Evolutionary conservation across 495 filamentous ascomycete genomes (phyloP), one percentile per base, ranked within the genome.

Genomic region (Tuber aestivum): DNA sequence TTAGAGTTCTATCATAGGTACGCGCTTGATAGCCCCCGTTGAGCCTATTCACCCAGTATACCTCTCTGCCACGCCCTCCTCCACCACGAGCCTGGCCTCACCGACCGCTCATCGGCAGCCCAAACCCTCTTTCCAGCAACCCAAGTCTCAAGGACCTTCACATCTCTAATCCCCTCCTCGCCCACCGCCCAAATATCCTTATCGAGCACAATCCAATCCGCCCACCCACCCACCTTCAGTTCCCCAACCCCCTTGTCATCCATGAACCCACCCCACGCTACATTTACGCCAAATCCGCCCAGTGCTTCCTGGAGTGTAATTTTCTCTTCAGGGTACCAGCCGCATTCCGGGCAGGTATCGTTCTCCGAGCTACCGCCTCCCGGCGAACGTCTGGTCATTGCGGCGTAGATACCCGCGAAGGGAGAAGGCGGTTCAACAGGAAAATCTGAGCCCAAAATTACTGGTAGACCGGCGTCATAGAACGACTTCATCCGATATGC

Each of bases 151-250:
- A 80, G 83, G 0, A 91, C 89, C 69, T 78, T 84, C 61, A 89
- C 76, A 12, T 79, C 81, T 70, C 86, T 86, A 76, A 90, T 74
- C 32, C 82, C 84, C 78, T 89, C 87, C 9, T 68, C 70, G 3
- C 50, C 72, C 45, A 45, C 40, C 7, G 42, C 71, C 76, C 83
- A 73, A 82, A 88, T 74, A 78, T 85, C 83, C 78, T 83, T 78
- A 73, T 91, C 87, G 50, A 91, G 75, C 75, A 91, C 87, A 10
- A 92, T 82, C 89, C 89, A 90, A 84, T 92, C 89, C 16, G 90
- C 89, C 81, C 86, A 89, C 68, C 85, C 86, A 0, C 88, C 89
- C 44, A 83, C 83, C 65, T 81, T 74, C 61, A 91, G 89, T 0
- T 85, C 84, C 0, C 90, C 90, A 16, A 87, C 86, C 72, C 83